Base-by-base conservation (phyloP, 164 flowering plant species). In the Chloranthus sessilifolius region DNA sequence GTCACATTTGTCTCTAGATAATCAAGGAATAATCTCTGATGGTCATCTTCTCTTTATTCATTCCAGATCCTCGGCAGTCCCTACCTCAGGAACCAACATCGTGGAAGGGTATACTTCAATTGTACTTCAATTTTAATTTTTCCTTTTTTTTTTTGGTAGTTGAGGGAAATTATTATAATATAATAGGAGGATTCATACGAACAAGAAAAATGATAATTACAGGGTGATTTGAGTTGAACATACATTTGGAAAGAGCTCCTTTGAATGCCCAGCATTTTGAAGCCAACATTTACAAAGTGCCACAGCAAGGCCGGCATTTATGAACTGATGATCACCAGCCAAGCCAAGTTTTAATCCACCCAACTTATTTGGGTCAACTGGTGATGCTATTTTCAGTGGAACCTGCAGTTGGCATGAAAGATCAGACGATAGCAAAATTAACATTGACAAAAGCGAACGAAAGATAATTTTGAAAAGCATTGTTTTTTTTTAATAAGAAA, bases 241-340 rank as follows among this genome's bases (percentile, higher is more conserved):
- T 33, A 80, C 83, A 64, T 76, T 64, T 53, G 53, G 41, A 29
- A 68, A 57, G 21, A 70, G 52, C 29, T 71, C 73, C 45, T 76
- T 68, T 67, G 73, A 74, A 59, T 81, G 75, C 48, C 88, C 87
- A 4, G 85, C 85, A 33, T 58, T 67, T 26, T 58, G 67, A 51
- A 88, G 95, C 96, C 96, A 88, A 54, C 80, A 64, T 65, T 60
- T 75, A 31, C 82, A 79, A 54, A 88, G 78, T 20, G 95, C 70
- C 51, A 83, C 76, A 51, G 95, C 95, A 63, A 88, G 91, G 39
- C 81, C 82, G 44, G 96, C 90, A 67, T 88, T 88, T 37, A 64
- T 56, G 29, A 71, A 67, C 53, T 88, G 96, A 61, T 88, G 96
- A 64, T 85, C 95, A 59, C 96, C 96, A 47, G 79, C 71, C 71